Base-by-base conservation (phyloP, 805 yeast species). In the Candida morakotiae region DNA sequence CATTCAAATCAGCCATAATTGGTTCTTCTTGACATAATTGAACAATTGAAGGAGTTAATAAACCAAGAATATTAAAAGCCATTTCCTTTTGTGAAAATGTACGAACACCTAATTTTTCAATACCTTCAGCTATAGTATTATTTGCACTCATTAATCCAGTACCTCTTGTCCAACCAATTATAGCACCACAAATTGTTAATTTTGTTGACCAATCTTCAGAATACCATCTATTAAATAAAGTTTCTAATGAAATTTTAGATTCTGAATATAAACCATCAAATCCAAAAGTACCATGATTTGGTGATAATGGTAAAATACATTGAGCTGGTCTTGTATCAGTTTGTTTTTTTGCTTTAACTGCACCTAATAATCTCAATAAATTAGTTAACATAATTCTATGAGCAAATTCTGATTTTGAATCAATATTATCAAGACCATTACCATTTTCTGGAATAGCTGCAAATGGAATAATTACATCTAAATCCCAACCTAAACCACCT, bases 151-250 rank as follows among this genome's bases (percentile, higher is more conserved):
- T 93, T 59, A 93, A 81, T 58, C 99, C 99, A 42, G 99, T 93
- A 67, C 99, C 99, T 77, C 99, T 87, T 47, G 99, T 93, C 99
- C 99, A 93, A 62, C 99, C 99, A 64, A 93, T 93, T 49, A 93
- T 77, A 31, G 98, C 97, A 74, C 99, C 99, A 67, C 97, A 89
- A 43, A 93, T 73, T 42, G 98, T 93, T 69, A 93, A 80, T 71
- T 86, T 93, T 48, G 84, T 71, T 31, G 83, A 81, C 99, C 99
- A 93, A 42, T 88, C 84, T 74, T 93, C 99, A 33, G 98, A 89
- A 67, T 82, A 76, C 98, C 98, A 93, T 77, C 97, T 86, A 83
- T 91, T 91, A 79, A 93, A 88, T 59, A 93, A 72, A 22, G 98
- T 91, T 72, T 93, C 99, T 52, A 93, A 74, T 28, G 95, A 86